Conservation (phyloP, 2,329 filamentous ascomycete genomes). For the Xylaria sp. region DNA sequence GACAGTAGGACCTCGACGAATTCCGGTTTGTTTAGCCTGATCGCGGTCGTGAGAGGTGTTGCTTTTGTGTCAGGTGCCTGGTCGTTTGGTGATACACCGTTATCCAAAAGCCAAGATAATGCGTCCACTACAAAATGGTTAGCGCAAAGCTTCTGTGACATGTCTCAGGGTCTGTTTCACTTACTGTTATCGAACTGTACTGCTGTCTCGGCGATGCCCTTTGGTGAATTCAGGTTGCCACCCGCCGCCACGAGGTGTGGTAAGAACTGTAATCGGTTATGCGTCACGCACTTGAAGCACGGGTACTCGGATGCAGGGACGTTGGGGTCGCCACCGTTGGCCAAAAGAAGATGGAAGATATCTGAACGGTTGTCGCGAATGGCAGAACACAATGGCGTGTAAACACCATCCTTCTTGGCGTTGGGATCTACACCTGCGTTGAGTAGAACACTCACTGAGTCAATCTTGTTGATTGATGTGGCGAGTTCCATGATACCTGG, state of each 20-base stretch:
- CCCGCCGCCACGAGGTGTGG: slow-evolving; percentile 70
- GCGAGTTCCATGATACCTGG: slow-evolving; percentile 75
- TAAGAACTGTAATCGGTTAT: slow-evolving; percentile 70
- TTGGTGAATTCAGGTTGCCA: slow-evolving; percentile 67
- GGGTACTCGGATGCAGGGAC: slow-evolving; percentile 72
- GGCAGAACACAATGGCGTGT: slow-evolving; percentile 74
- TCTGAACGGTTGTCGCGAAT: slow-evolving; percentile 74
- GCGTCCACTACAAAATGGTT: slow-evolving; percentile 57
- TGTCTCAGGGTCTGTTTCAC: slow-evolving; percentile 7
- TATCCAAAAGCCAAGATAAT: slow-evolving; percentile 69
- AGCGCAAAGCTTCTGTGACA: background rate
- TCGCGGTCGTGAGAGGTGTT: slow-evolving; percentile 74
- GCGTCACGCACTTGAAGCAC: slow-evolving; percentile 75
- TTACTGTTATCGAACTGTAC: slow-evolving; percentile 67
- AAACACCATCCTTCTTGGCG: slow-evolving; percentile 71
- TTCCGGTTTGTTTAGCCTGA: slow-evolving; percentile 68
- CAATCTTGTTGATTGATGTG: slow-evolving; percentile 71
- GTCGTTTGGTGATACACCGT: slow-evolving; percentile 70
- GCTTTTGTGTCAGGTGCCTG: slow-evolving; percentile 64
- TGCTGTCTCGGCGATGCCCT: slow-evolving; percentile 74
- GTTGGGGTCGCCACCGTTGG: slow-evolving; percentile 72
- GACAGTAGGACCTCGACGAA: slow-evolving; percentile 57
- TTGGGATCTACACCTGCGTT: slow-evolving; percentile 70
- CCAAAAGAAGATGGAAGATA: slow-evolving; percentile 69
- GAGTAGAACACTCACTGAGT: slow-evolving; percentile 68